Base-by-base conservation (phyloP, 208 protist genomes). In the Naegleria lovaniensis region DNA sequence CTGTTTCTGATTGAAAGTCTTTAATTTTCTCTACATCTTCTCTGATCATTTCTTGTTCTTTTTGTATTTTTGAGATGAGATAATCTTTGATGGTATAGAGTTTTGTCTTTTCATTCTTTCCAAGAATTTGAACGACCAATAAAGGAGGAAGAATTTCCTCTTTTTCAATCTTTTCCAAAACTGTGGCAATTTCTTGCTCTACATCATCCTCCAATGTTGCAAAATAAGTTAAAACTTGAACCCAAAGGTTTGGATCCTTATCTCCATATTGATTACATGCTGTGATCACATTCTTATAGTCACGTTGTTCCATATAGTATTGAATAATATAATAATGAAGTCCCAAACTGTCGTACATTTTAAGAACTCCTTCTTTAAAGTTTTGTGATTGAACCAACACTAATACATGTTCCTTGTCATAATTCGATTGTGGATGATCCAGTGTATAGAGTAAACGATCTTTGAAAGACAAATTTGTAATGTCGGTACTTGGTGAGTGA, bases 381-480 rank as follows among this genome's bases (percentile, higher is more conserved):
- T 95, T 91, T 91, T 98, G 94, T 92, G 95, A 95, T 91, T 98
- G 95, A 43, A 91, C 91, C 33, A 99, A 94, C 9, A 96, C 95
- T 43, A 99, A 93, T 55, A 96, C 97, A 43, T 98, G 96, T 84
- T 98, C 96, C 83, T 92, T 91, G 90, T 98, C 96, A 91, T 98
- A 99, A 55, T 94, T 91, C 3, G 94, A 95, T 19, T 90, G 76
- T 91, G 94, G 92, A 7, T 92, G 90, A 88, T 95, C 90, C 25
- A 97, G 91, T 67, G 97, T 94, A 51, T 87, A 92, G 41, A 96
- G 86, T 4, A 95, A 94, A 93, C 96, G 93, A 67, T 94, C 93
- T 39, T 93, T 33, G 25, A 41, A 89, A 15, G 41, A 58, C 41
- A 55, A 88, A 5, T 88, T 25, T 19, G 39, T 5, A 88, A 58